Conservation (phyloP, 768 basidiomycete genomes). For the Cystobasidium onofrii region DNA sequence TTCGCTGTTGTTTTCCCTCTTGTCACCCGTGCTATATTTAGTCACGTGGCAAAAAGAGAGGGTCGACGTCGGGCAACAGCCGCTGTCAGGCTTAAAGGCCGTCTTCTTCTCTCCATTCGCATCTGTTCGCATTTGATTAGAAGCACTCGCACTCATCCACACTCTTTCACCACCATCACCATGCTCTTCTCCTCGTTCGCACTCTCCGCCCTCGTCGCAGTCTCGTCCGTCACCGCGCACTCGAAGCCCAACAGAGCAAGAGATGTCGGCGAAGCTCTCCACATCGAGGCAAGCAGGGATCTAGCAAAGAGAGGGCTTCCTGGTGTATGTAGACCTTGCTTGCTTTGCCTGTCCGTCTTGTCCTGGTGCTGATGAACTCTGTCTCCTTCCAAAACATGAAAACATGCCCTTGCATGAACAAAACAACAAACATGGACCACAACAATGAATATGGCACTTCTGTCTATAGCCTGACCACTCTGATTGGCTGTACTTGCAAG, state of each 20-base stretch:
- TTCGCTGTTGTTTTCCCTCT: no score
- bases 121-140: no score
- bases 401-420: neutral
- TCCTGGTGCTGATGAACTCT: neutral
- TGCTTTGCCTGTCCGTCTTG: neutral
- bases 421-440: neutral
- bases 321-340: neutral
- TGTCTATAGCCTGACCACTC: neutral
- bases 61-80: no score
- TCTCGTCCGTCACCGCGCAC: neutral
- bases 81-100: no score
- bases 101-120: neutral
- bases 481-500: neutral
- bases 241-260: constrained; percentile 12
- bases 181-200: constrained; percentile 4
- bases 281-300: neutral
- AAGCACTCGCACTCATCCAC: neutral
- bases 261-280: neutral
- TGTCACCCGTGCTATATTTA: no score
- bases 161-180: neutral
- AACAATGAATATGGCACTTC: neutral
- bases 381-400: no score
- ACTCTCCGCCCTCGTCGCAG: neutral
- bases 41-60: no score
- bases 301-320: neutral